Percentiles rank a stretch among this genome's conserved stretches.
Conservation (phyloP, 345 rosid genomes). For the Camelina neglecta region DNA sequence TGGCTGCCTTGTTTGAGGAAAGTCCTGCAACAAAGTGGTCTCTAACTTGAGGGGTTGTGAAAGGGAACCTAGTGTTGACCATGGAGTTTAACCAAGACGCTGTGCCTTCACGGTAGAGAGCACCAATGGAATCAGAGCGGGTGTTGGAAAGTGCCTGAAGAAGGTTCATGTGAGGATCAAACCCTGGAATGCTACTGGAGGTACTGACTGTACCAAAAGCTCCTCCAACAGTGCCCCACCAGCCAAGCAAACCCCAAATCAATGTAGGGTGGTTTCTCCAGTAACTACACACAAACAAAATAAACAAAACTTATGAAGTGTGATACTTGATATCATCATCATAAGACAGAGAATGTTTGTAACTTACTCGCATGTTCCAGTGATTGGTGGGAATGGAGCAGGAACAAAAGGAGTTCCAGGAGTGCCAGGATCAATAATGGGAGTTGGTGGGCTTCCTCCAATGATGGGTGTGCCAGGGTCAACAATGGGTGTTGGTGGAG, state of each 20-base stretch:
- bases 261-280: conserved; percentile 88
- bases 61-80: conserved; percentile 69
- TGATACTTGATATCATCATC: background rate
- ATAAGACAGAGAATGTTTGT: background rate
- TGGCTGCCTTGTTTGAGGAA: conserved; percentile 70
- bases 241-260: conserved; percentile 83
- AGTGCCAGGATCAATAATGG: conserved; percentile 44
- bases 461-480: conserved; percentile 67
- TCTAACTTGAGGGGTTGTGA: conserved; percentile 77
- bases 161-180: conserved; percentile 66
- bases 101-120: conserved; percentile 90
- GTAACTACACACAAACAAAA: conserved; percentile 56
- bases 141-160: conserved; percentile 87
- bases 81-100: conserved; percentile 92
- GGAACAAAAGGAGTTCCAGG: conserved; percentile 61
- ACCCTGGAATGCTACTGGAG: conserved; percentile 52
- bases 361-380: conserved; percentile 91
- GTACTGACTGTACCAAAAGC: conserved; percentile 56
- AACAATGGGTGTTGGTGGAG: conserved; percentile 56
- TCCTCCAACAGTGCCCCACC: conserved; percentile 86
- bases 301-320: background rate
- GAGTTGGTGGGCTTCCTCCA: conserved; percentile 58
- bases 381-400: conserved; percentile 69
- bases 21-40: conserved; percentile 63
- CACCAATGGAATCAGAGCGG: conserved; percentile 65